Base-by-base conservation (phyloP, 768 basidiomycete genomes). In the Tylopilus rubrobrunneus region DNA sequence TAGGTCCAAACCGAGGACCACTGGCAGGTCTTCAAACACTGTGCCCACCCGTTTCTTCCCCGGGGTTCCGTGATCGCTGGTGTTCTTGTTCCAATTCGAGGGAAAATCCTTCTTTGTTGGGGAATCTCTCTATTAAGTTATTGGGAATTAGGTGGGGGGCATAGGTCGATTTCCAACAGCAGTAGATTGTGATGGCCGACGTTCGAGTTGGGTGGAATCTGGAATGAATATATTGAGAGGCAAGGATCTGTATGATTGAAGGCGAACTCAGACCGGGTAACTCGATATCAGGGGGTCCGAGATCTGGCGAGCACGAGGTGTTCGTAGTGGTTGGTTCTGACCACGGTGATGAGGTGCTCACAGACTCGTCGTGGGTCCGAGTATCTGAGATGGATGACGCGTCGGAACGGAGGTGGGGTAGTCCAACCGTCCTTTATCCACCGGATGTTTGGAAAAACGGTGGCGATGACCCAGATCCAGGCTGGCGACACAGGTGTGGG, bases 241-340 rank as follows among this genome's bases (percentile, higher is more conserved):
- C 95, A 28, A 98, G 79, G 52, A 97, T 85, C 5, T 88, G 89
- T 49, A 92, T 83, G 23, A 90, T 71, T 25, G 85, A 80, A 45
- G 80, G 69, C 7, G 84, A 83, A 51, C 70, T 67, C 39, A 89
- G 75, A 8, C 87, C 89, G 5, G 87, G 85, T 10, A 90, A 77
- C 49, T 84, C 78, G 52, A 89, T 72, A 23, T 78, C 78, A 45
- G 77, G 74, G 15, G 75, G 76, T 4, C 70, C 77, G 9, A 68
- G 55, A 51, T 69, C 68, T 53, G 62, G 64, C 53, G 56, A 67
- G 56, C 19, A 75, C 41, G 83, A 81, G 4, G 80, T 80, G 57
- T 81, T 79, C 4, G 81, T 82, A 6, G 85, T 82, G 36, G 77
- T 75, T 34, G 82, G 73, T 56, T 71, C 78, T 71, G 60, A 76